Base-by-base conservation (phyloP, 805 yeast species). In the Wickerhamomyces canadensis region DNA sequence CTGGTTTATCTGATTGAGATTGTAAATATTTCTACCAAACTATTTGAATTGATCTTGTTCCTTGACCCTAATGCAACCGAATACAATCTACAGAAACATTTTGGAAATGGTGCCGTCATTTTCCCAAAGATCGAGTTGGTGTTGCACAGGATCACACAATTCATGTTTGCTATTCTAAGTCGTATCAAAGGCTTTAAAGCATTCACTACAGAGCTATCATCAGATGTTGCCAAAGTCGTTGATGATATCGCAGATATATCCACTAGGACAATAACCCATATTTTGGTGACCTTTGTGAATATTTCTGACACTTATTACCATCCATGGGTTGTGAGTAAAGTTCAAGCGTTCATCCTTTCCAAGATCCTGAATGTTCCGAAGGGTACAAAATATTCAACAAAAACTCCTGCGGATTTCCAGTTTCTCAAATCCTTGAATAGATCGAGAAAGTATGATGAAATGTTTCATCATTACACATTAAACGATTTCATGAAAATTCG, bases 251-350 rank as follows among this genome's bases (percentile, higher is more conserved):
- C 36, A 3, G 40, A 35, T 4, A n/a, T 34, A 12, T 18, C 34
- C 16, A 21, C 19, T 5, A 32, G 18, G 12, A 27, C 38, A 5
- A 28, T 30, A 22, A 40, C 25, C 9, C 40, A 38, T 12, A 38
- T 48, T 9, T 19, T 44, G n/a, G 32, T 37, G 11, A 43, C 39
- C 4, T 41, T 36, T 22, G 35, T 33, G n/a, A 29, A 31, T 4
- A 27, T 51, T 11, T 34, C 54, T 10, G 52, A 50, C 19, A 36
- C 28, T 2, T 54, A 54, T 32, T 54, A 53, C 33, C 59, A 53
- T 32, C 35, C 48, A 2, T 54, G 59, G 59, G 45, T 45, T 11
- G 44, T 46, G 8, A 36, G 44, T 15, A 54, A 50, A 29, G 42
- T 51, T 19, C 54, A 53, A 30, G 16, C 43, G 1, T 45, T 33